Conservation (phyloP, 148 eudicot species). For the Pouteria glomerata region DNA sequence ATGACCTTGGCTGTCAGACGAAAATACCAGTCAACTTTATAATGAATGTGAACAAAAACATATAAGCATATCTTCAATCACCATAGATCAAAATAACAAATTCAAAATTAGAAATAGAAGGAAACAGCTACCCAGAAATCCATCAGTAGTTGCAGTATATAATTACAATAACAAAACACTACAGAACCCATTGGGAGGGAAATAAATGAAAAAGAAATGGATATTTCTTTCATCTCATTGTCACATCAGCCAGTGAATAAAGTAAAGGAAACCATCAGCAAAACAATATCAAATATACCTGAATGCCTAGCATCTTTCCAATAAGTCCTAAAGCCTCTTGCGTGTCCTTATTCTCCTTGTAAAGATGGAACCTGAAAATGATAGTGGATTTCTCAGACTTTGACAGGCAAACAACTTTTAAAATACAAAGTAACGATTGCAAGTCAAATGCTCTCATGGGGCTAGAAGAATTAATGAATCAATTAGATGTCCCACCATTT, state of each 20-base stretch:
- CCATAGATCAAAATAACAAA: neutral
- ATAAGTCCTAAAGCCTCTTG: slow-evolving; percentile 84
- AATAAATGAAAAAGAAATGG: neutral
- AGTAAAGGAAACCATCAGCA: neutral
- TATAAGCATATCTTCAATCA: neutral
- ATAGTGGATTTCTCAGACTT: slow-evolving; percentile 11
- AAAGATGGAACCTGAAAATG: slow-evolving; percentile 76
- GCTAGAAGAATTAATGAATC: neutral
- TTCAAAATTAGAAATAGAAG: neutral
- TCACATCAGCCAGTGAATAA: neutral
- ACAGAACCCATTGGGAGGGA: neutral
- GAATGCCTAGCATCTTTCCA: slow-evolving; percentile 92
- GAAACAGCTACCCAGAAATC: neutral
- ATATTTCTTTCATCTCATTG: too few species aligned
- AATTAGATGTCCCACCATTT: neutral
- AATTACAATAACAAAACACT: neutral
- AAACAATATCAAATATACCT: slow-evolving; percentile 34
- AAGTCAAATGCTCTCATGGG: neutral
- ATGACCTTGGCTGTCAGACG: slow-evolving; percentile 70
- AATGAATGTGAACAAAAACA: neutral
- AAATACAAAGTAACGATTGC: neutral
- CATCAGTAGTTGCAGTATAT: neutral
- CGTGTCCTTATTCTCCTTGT: slow-evolving; percentile 99
- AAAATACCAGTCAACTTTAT: neutral
- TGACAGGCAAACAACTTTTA: neutral